phyloP scores from a whole-genome alignment of 1,284 basidiomycete genomes.

The Trichosporon sp. region DNA sequence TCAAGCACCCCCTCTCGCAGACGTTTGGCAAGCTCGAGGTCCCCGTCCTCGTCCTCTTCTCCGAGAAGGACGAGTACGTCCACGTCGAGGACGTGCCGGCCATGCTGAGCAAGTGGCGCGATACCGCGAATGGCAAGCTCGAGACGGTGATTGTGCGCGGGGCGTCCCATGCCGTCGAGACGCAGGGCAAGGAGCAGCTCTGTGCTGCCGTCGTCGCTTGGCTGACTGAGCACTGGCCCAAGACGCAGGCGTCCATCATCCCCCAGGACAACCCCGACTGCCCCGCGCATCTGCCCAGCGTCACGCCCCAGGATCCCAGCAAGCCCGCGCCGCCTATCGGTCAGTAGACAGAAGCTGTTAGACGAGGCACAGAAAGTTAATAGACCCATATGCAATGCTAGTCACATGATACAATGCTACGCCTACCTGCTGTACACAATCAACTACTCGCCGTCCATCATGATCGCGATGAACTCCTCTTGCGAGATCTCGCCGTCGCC shows the following conservation, averaged over 20 bases:
- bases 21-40: conserved; percentile 50
- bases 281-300: neutral
- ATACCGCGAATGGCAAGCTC: conserved; percentile 37
- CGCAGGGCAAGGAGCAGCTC: conserved; percentile 37
- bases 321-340: conserved; percentile 4
- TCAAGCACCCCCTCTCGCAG: conserved; percentile 6
- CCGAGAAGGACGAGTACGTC: conserved; percentile 49
- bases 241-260: conserved; percentile 3
- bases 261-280: conserved; percentile 13
- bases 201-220: conserved; percentile 40
- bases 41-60: conserved; percentile 49
- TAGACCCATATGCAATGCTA: conserved; percentile 1
- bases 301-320: neutral
- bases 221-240: conserved; percentile 32
- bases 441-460: conserved; percentile 50
- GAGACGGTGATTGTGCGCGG: conserved; percentile 39
- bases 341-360: neutral
- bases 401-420: conserved; percentile 8
- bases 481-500: conserved; percentile 95
- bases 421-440: neutral
- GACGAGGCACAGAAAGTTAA: neutral
- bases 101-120: conserved; percentile 40
- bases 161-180: conserved; percentile 53
- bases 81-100: conserved; percentile 18
- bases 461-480: conserved; percentile 69